Conservation (phyloP, 352 stramenopile genomes). For the Phytopythium ostracodes region DNA sequence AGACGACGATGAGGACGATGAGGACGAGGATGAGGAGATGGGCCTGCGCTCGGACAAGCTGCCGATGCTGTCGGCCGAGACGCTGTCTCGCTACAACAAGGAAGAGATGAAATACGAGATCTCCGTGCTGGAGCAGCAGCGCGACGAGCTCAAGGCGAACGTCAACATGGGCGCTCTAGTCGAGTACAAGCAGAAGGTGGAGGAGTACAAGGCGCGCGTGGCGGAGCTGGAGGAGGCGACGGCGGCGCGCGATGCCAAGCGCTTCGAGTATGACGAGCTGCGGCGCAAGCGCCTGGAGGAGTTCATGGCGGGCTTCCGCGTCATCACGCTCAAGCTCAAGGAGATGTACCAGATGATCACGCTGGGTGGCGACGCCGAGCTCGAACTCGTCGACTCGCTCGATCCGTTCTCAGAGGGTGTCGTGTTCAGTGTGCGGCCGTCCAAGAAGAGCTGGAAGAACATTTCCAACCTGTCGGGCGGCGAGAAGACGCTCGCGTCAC, state of each 20-base stretch:
- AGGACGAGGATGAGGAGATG: conserved; percentile 28
- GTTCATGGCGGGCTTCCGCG: conserved; percentile 99
- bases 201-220: conserved; percentile 93
- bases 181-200: conserved; percentile 94
- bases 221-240: conserved; percentile 95
- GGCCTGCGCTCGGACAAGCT: conserved; percentile 50
- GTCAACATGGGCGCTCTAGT: conserved; percentile 91
- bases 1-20: conserved; percentile 18
- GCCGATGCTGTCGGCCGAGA: conserved; percentile 65
- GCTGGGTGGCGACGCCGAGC: conserved; percentile 95
- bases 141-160: conserved; percentile 92
- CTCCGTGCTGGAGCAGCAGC: conserved; percentile 89
- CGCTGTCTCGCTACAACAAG: conserved; percentile 86
- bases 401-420: conserved; percentile 99
- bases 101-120: conserved; percentile 95
- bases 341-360: conserved; percentile 99
- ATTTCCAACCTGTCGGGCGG: conserved; percentile 99
- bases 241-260: conserved; percentile 87
- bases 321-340: conserved; percentile 99
- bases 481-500: conserved; percentile 98
- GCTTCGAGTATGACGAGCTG: conserved; percentile 95
- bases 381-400: conserved; percentile 98
- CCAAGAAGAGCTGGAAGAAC: conserved; percentile 99
- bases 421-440: conserved; percentile 98
- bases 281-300: conserved; percentile 95